Evolutionary conservation across 345 rosid species (phyloP), one percentile per base, ranked within the genome.

Genomic region (Camelina laxa): DNA sequence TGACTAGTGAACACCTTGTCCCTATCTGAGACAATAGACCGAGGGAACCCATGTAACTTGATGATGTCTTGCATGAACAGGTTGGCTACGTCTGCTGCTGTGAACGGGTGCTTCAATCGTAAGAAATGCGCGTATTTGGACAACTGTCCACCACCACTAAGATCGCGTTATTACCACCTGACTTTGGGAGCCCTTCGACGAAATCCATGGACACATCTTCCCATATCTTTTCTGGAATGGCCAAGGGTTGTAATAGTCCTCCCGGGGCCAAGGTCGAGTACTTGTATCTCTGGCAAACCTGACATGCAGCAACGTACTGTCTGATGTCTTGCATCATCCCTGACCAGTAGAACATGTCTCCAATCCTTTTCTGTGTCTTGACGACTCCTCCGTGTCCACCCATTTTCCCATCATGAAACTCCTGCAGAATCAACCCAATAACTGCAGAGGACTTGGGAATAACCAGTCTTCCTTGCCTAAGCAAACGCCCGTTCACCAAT

Each of bases 121-220:
- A 51, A 0, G 2, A 51, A 51, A 1, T 51, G 56, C 0, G 56
- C 56, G 0, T 51, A 51, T 4, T 51, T 20, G 0, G 56, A 20
- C 1, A 51, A 4, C 0, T 10, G 1, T 51, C 56, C 15, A 51
- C 15, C 1, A 51, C 56, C 1, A 51, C 56, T 0, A 55, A 35
- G 9, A 35, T 7, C 9, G 9, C 38, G 2, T 35, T 35, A 8
- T 35, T 35, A 0, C 38, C 38, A 7, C 9, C 38, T 1, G 17
- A 80, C 86, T 9, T 78, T 85, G 47, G 95, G 91, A 51, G 5
- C 0, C 64, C 64, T 1, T 60, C 64, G 0, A 36, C 4, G 1
- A 60, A 60, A 3, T 60, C 64, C 45, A 60, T 60, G 0, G 27
- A 17, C 0, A 60, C 0, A 0, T 60, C 47, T 0, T 60, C 30